Conservation (phyloP, 805 yeast genomes). For the Schizosaccharomyces octosporus region DNA sequence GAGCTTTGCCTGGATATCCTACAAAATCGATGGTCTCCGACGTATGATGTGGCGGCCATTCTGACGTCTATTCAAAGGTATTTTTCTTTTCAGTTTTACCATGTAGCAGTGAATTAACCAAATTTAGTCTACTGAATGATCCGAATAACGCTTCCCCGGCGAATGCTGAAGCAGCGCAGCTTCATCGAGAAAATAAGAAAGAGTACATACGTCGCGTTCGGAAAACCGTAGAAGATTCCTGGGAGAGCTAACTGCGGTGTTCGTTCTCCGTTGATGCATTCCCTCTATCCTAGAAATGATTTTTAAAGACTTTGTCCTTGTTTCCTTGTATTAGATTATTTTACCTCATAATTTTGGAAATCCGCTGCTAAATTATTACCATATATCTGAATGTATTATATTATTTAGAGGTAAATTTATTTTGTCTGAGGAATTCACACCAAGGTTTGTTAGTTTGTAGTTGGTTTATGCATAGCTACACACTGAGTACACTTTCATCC, state of each 20-base stretch:
- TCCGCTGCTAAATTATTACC: neutral
- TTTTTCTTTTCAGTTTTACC: neutral
- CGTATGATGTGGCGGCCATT: slow-evolving; percentile 89
- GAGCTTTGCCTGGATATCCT: slow-evolving; percentile 86
- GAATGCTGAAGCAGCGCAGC: slow-evolving; percentile 87
- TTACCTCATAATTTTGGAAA: neutral
- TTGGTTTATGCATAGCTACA: neutral
- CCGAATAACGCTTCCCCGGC: slow-evolving; percentile 95
- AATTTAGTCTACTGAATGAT: slow-evolving; percentile 47
- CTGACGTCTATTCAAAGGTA: slow-evolving; percentile 70
- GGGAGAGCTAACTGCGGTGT: slow-evolving; percentile 23
- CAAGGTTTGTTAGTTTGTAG: neutral
- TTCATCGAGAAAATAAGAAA: slow-evolving; percentile 81
- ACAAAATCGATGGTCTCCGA: slow-evolving; percentile 96
- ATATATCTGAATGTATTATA: neutral
- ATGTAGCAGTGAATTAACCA: neutral
- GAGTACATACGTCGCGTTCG: slow-evolving; percentile 80
- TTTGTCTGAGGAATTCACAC: too few relatives aligned
- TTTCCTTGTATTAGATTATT: neutral
- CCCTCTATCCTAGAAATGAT: neutral
- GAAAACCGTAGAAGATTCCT: slow-evolving; percentile 81
- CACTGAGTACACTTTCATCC: neutral
- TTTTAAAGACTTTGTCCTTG: neutral
- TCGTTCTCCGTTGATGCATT: neutral
- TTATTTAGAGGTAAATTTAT: too few relatives aligned